Conservation (phyloP, 163 green algal genomes). For the Chlamydomonas reinhardtii region DNA sequence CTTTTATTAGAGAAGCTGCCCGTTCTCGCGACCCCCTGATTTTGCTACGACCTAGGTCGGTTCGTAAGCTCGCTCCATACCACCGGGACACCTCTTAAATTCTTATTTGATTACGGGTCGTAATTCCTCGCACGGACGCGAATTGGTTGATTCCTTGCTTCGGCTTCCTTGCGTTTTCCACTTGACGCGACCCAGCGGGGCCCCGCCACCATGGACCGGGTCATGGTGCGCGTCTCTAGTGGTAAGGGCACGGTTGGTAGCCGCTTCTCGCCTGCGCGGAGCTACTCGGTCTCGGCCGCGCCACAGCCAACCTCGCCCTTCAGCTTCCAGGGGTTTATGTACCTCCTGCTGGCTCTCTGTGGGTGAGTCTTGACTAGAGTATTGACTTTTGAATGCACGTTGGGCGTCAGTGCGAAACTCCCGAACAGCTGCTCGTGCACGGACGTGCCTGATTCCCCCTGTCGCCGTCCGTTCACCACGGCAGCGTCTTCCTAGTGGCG, state of each 20-base stretch:
- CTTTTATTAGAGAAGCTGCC: no score
- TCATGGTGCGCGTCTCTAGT: slow-evolving; percentile 43
- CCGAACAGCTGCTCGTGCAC: background rate
- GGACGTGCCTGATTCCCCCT: background rate
- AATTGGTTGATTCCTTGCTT: no score
- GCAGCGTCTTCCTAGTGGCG: slow-evolving; percentile 37
- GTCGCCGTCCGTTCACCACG: background rate
- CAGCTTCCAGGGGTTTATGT: slow-evolving; percentile 37
- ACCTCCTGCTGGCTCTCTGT: slow-evolving; percentile 19
- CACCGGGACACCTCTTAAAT: no score
- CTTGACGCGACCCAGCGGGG: no score
- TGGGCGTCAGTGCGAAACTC: no score
- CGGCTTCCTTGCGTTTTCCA: no score
- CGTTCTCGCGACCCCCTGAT: no score
- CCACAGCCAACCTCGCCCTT: background rate
- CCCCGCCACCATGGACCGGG: slow-evolving; percentile 23
- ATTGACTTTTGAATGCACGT: no score
- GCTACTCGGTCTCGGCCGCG: background rate
- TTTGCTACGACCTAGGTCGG: no score
- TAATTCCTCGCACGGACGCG: no score
- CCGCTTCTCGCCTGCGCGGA: background rate
- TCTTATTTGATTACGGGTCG: no score
- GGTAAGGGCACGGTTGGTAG: background rate
- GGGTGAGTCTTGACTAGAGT: background rate
- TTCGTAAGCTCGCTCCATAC: no score